phyloP scores from a whole-genome alignment of 805 yeast species.

The Candida dendrica region DNA sequence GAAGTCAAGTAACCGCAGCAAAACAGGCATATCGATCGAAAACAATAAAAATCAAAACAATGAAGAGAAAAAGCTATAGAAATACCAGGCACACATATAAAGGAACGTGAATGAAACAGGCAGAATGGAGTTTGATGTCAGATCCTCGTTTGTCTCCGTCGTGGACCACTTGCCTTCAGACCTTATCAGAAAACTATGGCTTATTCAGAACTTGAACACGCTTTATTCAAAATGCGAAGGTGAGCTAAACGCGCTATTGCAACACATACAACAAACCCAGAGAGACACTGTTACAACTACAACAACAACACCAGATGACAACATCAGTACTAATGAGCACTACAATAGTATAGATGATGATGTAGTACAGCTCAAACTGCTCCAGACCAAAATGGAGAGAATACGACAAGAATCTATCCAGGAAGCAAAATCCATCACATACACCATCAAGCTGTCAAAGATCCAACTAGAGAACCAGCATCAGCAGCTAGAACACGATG shows the following conservation, averaged over 20 bases:
- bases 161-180: conserved; percentile 38
- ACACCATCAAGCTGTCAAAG: conserved; percentile 17
- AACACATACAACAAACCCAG: conserved; percentile 1
- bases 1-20: no score
- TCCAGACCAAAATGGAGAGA: conserved; percentile 13
- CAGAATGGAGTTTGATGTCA: conserved; percentile 23
- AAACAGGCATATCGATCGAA: no score
- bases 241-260: conserved; percentile 10
- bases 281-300: not conserved
- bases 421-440: conserved; percentile 19
- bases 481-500: conserved; percentile 19
- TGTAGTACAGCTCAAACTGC: conserved; percentile 2
- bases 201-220: conserved; percentile 28
- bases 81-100: not conserved
- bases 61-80: not conserved
- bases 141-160: conserved; percentile 29
- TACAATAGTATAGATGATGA: no score
- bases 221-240: conserved; percentile 11
- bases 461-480: conserved; percentile 15
- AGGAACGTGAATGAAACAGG: no score
- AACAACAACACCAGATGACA: conserved; percentile 6
- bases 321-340: no score
- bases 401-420: conserved; percentile 23
- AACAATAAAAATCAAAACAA: not conserved
- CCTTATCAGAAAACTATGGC: conserved; percentile 34